Evolutionary conservation across 2,329 filamentous ascomycete genomes (phyloP), one percentile per base, ranked within the genome.

Genomic region (Penicillium sp.): DNA sequence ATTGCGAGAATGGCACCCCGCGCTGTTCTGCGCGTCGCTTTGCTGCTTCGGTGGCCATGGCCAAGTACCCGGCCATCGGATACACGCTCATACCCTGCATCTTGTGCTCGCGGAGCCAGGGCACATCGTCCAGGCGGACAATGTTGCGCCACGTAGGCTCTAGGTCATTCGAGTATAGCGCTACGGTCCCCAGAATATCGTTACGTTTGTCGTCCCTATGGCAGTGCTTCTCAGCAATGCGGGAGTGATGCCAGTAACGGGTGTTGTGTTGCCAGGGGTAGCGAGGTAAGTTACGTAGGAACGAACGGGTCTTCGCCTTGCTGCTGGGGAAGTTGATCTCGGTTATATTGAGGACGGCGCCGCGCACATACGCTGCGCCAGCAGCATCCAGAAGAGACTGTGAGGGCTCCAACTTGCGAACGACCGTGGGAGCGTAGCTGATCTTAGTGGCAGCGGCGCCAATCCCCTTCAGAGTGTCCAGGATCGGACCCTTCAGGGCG

Each of bases 211-310:
- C 63, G 24, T 61, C 61, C 49, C 67, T 59, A 19, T 50, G 27
- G 2, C 39, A 50, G 11, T 66, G 60, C 44, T 69, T 78, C 2
- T 70, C 61, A 1, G 72, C 70, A 5, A 81, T 63, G 4, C 80
- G 73, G 16, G 79, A 78, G 58, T 82, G 78, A 22, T 77, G 72
- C 70, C 78, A 82, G 60, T 79, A 73, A 1, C 63, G 57, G 27
- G 75, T 73, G 1, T 75, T 73, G 62, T 83, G 81, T 44, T 83
- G 78, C 79, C 82, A 84, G 0, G 77, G 74, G 56, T 84, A 85
- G 0, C 66, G 57, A 1, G 82, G 82, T 0, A 80, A 56, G 36
- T 73, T 69, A 2, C 56, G 64, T 46, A 73, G 41, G 43, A 69
- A 61, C 6, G 58, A 61, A 4, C 66, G 61, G 27, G 60, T 59